Base-by-base conservation (phyloP, 441 rosid species). In the Manihot esculenta region DNA sequence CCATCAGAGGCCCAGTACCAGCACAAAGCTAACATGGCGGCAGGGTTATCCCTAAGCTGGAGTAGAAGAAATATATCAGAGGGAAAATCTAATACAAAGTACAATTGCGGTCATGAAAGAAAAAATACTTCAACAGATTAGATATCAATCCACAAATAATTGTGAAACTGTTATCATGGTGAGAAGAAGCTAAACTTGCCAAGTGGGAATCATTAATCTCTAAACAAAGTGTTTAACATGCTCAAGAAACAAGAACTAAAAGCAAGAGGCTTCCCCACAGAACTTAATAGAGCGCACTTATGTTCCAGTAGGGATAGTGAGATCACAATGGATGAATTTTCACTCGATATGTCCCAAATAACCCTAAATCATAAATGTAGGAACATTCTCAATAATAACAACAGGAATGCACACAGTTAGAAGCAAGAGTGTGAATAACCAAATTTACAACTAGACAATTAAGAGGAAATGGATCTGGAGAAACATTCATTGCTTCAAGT, bases 1-100 rank as follows among this genome's bases (percentile, higher is more conserved):
- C 99, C 99, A 72, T 83, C 88, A 72, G 95, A 69, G 44, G 91
- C 96, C 99, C 98, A 92, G 72, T 88, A 93, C 99, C 99, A 95
- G 78, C 91, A 86, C 81, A 95, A 79, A 73, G 98, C 94, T 71
- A 95, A 86, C 85, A 95, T 59, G 75, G 82, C 82, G 13, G 82
- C 82, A 62, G 97, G 99, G 83, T 92, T 94, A 62, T 87, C 74
- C 85, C 76, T 87, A 60, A 94, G 80, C 97, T 94, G 86, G 73
- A 85, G 45, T 56, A 63, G 54, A 68, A 60, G 11, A 23, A 27
- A 60, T 27, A 13, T 23, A 61, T 65, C 64, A 71, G 69, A 55
- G 14, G 41, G n/a, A 30, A 54, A 53, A 51, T 20, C 35, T 24
- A n/a, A 27, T 2, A 20, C 3, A 23, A 68, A 44, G 24, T 4